Evolutionary conservation across 2,329 filamentous ascomycete species (phyloP), one percentile per base, ranked within the genome.

Genomic region (Botrytis aclada): DNA sequence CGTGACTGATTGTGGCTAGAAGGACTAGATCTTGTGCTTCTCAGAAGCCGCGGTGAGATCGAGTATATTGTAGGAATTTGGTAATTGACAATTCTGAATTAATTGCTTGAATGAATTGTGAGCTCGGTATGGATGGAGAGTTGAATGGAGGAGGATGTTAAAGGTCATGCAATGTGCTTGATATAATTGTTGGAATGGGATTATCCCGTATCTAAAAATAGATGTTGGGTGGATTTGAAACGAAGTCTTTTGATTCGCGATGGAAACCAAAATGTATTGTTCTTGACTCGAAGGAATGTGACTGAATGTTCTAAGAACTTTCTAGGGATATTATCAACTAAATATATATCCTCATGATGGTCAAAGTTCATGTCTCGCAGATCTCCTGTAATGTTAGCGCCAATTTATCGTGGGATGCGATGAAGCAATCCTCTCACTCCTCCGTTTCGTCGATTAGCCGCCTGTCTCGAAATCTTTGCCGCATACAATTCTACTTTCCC

Each of bases 341-440:
- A 67, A 67, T 67, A 67, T 67, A 56, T 32, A 67, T 56, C 34
- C 34, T 41, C 25, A 67, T 25, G 20, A 25, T 56, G 29, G 34
- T 43, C 39, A 18, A 58, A 64, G 20, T 22, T 25, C 39, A 25
- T 69, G 65, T 67, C 34, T 56, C 51, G 18, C 47, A 32, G 47
- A 41, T n/a, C 45, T 56, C 16, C 37, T 41, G 5, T 56, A 32
- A 56, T 37, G 25, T 69, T 58, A 58, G 64, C 64, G 64, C 65
- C 37, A 56, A 51, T 43, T n/a, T 9, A 47, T 56, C 43, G 65
- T 56, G 65, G 34, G 34, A 69, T 69, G 65, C 65, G 47, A 41
- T 69, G 67, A 62, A 70, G 67, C 56, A 70, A 45, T 70, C 65
- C 65, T 70, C 8, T 70, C n/a, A 70, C 54, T 61, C 67, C 54